Percentiles rank a stretch among this genome's conserved stretches.
Evolutionary conservation across 805 yeast species (phyloP).

Genomic region (Wickerhamomyces strasburgensis): DNA sequence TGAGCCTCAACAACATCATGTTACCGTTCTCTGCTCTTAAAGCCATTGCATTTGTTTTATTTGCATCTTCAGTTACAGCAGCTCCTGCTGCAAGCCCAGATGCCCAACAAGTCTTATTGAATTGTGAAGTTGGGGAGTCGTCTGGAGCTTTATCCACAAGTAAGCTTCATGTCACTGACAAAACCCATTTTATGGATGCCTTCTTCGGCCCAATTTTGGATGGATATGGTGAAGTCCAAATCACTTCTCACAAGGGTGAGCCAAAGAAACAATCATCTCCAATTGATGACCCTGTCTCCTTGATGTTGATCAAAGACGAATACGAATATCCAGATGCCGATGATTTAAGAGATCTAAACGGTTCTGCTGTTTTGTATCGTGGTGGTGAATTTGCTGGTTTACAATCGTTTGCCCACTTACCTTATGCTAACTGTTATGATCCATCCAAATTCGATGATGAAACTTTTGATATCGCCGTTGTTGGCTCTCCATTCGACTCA

Average conservation of each 20-base stretch:
- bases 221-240: conserved; percentile 21
- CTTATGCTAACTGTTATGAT: conserved; percentile 43
- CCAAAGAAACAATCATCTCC: conserved; percentile 27
- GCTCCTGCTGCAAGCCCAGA: conserved; percentile 22
- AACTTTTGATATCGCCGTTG: conserved; percentile 42
- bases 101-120: conserved; percentile 22
- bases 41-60: conserved; percentile 11
- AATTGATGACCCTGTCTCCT: conserved; percentile 27
- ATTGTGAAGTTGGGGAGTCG: conserved; percentile 16
- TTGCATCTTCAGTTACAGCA: conserved; percentile 10
- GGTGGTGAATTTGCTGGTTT: conserved; percentile 49
- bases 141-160: no score
- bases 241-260: conserved; percentile 19
- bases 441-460: conserved; percentile 31
- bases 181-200: conserved; percentile 27
- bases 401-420: conserved; percentile 48
- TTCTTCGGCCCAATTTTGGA: conserved; percentile 32
- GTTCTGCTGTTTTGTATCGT: conserved; percentile 33
- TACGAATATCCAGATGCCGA: conserved; percentile 33
- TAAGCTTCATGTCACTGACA: conserved; percentile 4
- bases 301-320: conserved; percentile 28
- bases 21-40: conserved; percentile 16
- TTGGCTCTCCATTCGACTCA: conserved; percentile 54
- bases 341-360: conserved; percentile 35
- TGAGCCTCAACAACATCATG: conserved; percentile 12